Conservation (phyloP, 1,284 basidiomycete genomes). For the Calocybe gambosa region DNA sequence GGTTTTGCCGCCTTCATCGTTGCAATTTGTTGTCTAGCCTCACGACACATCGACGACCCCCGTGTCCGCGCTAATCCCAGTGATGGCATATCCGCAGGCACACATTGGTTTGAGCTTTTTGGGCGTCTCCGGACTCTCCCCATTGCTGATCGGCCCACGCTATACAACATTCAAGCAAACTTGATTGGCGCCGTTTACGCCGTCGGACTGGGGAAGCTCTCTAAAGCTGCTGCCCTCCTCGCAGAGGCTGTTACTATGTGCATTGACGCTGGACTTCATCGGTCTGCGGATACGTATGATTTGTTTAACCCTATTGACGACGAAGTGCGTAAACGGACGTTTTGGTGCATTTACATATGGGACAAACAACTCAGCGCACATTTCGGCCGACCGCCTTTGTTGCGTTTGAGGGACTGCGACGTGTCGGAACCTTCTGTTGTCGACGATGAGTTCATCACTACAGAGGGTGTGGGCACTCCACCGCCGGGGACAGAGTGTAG, state of each 20-base stretch:
- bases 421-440: slow-evolving; percentile 71
- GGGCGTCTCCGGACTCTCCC: slow-evolving; percentile 78
- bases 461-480: slow-evolving; percentile 62
- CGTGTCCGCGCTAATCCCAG: slow-evolving; percentile 75
- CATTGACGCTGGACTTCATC: slow-evolving; percentile 82
- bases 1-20: slow-evolving; percentile 90
- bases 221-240: slow-evolving; percentile 77
- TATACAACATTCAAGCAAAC: slow-evolving; percentile 85
- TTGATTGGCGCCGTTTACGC: slow-evolving; percentile 85
- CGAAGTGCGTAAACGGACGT: slow-evolving; percentile 84
- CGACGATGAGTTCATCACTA: slow-evolving; percentile 85
- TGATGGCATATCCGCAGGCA: slow-evolving; percentile 81
- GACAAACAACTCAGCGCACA: slow-evolving; percentile 83
- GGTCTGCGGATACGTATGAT: slow-evolving; percentile 83
- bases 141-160: slow-evolving; percentile 79
- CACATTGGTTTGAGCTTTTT: slow-evolving; percentile 85
- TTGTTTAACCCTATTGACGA: slow-evolving; percentile 83
- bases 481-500: slow-evolving; percentile 67
- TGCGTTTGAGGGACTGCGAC: slow-evolving; percentile 82
- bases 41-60: slow-evolving; percentile 84
- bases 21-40: slow-evolving; percentile 82
- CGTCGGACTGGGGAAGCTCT: slow-evolving; percentile 81
- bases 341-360: slow-evolving; percentile 93
- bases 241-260: slow-evolving; percentile 81
- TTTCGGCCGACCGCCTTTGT: slow-evolving; percentile 81